Evolutionary conservation across 768 basidiomycete species (phyloP), one percentile per base, ranked within the genome.

Genomic region (Pisolithus sp.): DNA sequence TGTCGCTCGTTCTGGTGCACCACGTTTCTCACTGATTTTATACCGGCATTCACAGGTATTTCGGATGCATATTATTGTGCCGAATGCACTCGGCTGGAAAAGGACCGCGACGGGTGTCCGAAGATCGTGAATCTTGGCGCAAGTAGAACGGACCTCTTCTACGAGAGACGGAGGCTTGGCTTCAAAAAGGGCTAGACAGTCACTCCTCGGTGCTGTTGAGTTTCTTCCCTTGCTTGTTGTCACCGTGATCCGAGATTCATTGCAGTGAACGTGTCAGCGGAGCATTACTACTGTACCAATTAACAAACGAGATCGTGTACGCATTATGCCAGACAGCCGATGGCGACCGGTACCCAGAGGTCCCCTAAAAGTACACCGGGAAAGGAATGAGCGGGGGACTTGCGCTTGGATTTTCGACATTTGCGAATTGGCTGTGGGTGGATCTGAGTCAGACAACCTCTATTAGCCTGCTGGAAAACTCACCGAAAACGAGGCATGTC

Each of bases 61-160:
- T 97, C 94, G 23, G 96, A 99, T 66, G 96, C 96, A 3, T 98
- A 98, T 70, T 99, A 99, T 63, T 99, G 96, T 57, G 94, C 95
- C 1, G 93, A 95, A 72, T 97, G 92, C 63, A 93, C 89, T n/a
- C 76, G 94, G 46, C 73, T 98, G 46, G 96, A 99, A 67, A 98
- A 98, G 65, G 94, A 97, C 61, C 76, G 96, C 34, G 96, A 99
- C 68, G 96, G 96, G 1, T 99, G 96, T 74, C 93, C 93, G 7
- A 98, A 97, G 80, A 93, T 95, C 61, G 92, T 95, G 55, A 95
- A 96, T 65, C 76, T 96, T n/a, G 93, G 93, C 52, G 93, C 93
- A 8, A 89, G 89, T 62, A 77, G 92, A 62, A 95, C 92, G 44
- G 92, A 93, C 67, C 67, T 93, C 42, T 94, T 94, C 77, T 94